phyloP scores from a whole-genome alignment of 495 filamentous ascomycete genomes.

The Podospora didyma region DNA sequence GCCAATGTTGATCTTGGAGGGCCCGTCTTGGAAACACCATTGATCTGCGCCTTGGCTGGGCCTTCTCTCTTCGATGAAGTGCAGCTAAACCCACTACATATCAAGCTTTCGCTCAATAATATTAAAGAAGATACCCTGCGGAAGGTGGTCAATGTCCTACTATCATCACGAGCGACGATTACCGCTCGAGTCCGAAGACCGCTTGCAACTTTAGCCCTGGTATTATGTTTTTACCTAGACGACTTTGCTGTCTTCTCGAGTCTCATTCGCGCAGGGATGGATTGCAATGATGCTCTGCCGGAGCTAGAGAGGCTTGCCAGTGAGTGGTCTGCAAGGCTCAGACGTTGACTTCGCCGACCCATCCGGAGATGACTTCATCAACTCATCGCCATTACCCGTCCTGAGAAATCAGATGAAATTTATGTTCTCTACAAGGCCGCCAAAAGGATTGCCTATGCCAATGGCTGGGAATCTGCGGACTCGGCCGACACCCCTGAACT shows the following conservation, averaged over 20 bases:
- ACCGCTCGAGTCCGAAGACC: no score
- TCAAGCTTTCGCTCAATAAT: no score
- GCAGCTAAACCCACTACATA: no score
- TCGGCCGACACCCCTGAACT: not conserved
- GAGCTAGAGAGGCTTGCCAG: not conserved
- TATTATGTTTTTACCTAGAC: no score
- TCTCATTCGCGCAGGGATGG: not conserved
- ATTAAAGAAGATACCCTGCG: no score
- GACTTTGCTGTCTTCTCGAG: not conserved
- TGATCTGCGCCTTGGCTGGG: not conserved
- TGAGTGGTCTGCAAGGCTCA: not conserved
- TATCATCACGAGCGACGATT: no score
- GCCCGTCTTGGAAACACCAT: not conserved
- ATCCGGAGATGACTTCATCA: not conserved
- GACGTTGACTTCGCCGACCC: no score
- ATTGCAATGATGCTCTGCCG: not conserved
- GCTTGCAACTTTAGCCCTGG: no score
- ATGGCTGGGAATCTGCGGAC: not conserved
- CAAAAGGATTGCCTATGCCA: not conserved
- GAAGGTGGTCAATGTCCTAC: no score
- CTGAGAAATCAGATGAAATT: not conserved
- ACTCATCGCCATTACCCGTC: not conserved
- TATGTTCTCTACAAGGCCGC: not conserved
- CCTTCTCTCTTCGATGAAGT: not conserved
- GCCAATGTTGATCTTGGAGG: not conserved